A percentile compares a stretch with the other conserved stretches of the same genome.
Evolutionary conservation across 805 yeast species (phyloP).

Genomic region (Clavispora fructus): DNA sequence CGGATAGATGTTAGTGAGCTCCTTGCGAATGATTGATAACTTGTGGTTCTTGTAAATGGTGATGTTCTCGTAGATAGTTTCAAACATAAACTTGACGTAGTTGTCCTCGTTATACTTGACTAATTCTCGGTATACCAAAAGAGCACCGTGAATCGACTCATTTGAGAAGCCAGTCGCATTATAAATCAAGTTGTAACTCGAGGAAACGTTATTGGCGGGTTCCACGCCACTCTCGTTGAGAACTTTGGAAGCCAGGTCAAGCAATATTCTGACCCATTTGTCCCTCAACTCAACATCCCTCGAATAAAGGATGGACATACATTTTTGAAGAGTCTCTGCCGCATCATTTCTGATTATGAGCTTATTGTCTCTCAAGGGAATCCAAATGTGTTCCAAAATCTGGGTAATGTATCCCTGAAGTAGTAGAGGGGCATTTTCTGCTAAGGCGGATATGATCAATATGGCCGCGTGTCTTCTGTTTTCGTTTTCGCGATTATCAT

Average conservation of each 20-base stretch:
- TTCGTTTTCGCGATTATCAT: constrained; percentile 71
- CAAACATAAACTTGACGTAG: constrained; percentile 65
- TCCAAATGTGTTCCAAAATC: constrained; percentile 80
- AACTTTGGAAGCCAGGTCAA: constrained; percentile 62
- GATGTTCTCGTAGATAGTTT: constrained; percentile 70
- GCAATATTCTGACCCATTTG: constrained; percentile 69
- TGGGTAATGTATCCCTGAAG: constrained; percentile 73
- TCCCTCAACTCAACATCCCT: constrained; percentile 68
- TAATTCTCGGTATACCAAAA: constrained; percentile 76
- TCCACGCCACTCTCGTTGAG: constrained; percentile 31
- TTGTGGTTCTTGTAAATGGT: constrained; percentile 74
- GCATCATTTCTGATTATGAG: constrained; percentile 74
- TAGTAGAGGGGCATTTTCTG: constrained; percentile 80
- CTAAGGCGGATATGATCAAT: constrained; percentile 74
- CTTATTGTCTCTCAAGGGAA: constrained; percentile 77
- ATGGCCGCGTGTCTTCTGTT: constrained; percentile 88
- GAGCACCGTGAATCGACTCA: constrained; percentile 83
- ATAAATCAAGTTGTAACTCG: constrained; percentile 6
- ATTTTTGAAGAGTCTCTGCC: constrained; percentile 71
- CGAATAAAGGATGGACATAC: constrained; percentile 72
- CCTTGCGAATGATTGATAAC: constrained; percentile 69
- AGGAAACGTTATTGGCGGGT: neutral
- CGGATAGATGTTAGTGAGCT: constrained; percentile 81
- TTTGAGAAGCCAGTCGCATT: constrained; percentile 23
- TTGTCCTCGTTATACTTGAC: constrained; percentile 63